Conservation (phyloP, 306 rosid genomes). For the Pterocarpus santalinus region DNA sequence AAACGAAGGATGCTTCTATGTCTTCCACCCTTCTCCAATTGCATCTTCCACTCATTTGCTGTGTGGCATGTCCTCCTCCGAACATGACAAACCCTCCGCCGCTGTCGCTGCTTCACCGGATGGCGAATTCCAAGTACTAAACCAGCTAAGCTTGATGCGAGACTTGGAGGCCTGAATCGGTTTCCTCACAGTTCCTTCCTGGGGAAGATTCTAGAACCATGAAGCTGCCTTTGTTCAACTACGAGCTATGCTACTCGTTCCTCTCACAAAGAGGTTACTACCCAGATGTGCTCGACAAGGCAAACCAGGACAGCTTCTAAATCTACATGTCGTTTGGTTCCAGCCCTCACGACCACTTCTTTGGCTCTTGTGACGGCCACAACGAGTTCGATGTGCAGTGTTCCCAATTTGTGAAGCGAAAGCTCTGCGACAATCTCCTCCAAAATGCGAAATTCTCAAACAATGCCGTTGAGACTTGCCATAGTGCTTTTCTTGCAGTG, state of each 20-base stretch:
- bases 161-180: conserved; percentile 89
- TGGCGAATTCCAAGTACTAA: conserved; percentile 63
- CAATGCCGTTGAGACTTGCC: conserved; percentile 91
- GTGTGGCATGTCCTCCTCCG: neutral
- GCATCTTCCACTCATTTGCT: neutral
- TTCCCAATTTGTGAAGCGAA: conserved; percentile 85
- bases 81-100: neutral
- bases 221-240: conserved; percentile 66
- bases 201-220: conserved; percentile 83
- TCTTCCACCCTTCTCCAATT: too few species aligned
- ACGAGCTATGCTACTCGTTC: conserved; percentile 75
- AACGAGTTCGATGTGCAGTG: conserved; percentile 92
- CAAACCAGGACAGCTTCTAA: conserved; percentile 95
- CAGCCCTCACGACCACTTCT: conserved; percentile 78
- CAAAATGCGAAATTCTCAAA: conserved; percentile 61
- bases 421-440: conserved; percentile 90
- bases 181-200: conserved; percentile 92
- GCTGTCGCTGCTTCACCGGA: neutral
- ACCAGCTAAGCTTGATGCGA: conserved; percentile 56
- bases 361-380: conserved; percentile 97
- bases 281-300: conserved; percentile 97
- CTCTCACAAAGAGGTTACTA: conserved; percentile 93
- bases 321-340: conserved; percentile 90
- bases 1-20: too few species aligned
- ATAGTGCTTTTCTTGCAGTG: conserved; percentile 67